Conservation (phyloP, 345 rosid species). For the Dipteronia dyeriana region DNA sequence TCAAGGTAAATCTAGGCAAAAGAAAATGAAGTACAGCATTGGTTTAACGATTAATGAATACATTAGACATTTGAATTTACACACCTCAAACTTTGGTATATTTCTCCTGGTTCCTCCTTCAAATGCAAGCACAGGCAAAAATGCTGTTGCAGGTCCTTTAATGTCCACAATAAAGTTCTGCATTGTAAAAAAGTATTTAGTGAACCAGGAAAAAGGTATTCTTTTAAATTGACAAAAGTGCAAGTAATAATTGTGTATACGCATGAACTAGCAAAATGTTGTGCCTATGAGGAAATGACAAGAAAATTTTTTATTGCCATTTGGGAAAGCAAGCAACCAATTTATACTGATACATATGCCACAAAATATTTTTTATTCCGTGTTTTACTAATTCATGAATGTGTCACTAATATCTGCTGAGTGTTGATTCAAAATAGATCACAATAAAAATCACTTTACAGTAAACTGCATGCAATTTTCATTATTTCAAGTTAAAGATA, state of each 20-base stretch:
- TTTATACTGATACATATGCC: not conserved
- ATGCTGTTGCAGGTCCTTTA: conserved; percentile 68
- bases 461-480: not conserved
- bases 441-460: not conserved
- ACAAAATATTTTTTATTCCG: not conserved
- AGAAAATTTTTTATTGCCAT: not conserved
- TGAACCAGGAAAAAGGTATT: not conserved
- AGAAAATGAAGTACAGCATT: not conserved
- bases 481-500: not conserved
- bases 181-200: conserved; percentile 10
- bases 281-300: not conserved
- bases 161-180: conserved; percentile 80
- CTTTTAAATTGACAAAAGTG: conserved; percentile 14
- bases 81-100: conserved; percentile 72
- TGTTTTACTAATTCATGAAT: not conserved
- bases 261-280: not conserved
- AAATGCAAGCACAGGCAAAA: conserved; percentile 82
- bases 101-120: conserved; percentile 87
- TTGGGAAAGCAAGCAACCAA: not conserved
- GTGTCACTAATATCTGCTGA: not conserved
- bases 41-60: not conserved
- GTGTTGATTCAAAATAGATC: not conserved
- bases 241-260: not conserved
- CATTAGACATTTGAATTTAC: not conserved
- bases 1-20: not conserved